Conservation (phyloP, 2,329 filamentous ascomycete genomes). For the Exophiala sp. region DNA sequence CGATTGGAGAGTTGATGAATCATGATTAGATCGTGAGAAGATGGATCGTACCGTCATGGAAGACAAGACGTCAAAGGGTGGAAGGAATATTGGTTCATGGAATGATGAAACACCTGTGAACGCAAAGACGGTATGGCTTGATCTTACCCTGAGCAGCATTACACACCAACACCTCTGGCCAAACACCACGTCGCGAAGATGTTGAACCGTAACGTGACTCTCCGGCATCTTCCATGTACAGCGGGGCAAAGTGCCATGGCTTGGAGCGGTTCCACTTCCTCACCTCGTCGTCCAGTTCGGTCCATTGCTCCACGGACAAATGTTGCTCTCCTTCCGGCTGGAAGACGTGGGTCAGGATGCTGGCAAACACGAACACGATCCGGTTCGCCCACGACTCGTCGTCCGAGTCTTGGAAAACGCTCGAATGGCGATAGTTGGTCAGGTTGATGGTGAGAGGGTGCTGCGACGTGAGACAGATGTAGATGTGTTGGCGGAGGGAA, state of each 20-base stretch:
- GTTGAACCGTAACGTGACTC: not conserved
- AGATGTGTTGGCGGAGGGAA: slow-evolving; percentile 40
- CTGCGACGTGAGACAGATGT: slow-evolving; percentile 36
- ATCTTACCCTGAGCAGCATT: slow-evolving; percentile 16
- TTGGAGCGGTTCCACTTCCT: slow-evolving; percentile 11
- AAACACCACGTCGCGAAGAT: slow-evolving; percentile 2
- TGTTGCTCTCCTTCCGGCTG: slow-evolving; percentile 1
- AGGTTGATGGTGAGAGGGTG: slow-evolving; percentile 37
- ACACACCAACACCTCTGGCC: slow-evolving; percentile 16
- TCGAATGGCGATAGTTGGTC: slow-evolving; percentile 37
- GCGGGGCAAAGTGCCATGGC: slow-evolving; percentile 22
- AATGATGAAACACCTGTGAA: too few relatives aligned
- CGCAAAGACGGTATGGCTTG: not conserved
- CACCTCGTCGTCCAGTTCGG: slow-evolving; percentile 15
- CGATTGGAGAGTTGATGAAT: slow-evolving; percentile 11
- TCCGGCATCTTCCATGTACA: slow-evolving; percentile 6
- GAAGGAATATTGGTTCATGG: too few relatives aligned
- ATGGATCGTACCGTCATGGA: too few relatives aligned
- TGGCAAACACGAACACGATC: slow-evolving; percentile 38
- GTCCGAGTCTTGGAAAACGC: slow-evolving; percentile 35
- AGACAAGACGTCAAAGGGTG: too few relatives aligned
- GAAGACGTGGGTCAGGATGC: slow-evolving; percentile 31
- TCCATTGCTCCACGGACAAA: slow-evolving; percentile 11
- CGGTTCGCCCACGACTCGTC: slow-evolving; percentile 38
- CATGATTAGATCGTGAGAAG: too few relatives aligned